Conservation (phyloP, 148 eudicot species). For the Cornus florida region DNA sequence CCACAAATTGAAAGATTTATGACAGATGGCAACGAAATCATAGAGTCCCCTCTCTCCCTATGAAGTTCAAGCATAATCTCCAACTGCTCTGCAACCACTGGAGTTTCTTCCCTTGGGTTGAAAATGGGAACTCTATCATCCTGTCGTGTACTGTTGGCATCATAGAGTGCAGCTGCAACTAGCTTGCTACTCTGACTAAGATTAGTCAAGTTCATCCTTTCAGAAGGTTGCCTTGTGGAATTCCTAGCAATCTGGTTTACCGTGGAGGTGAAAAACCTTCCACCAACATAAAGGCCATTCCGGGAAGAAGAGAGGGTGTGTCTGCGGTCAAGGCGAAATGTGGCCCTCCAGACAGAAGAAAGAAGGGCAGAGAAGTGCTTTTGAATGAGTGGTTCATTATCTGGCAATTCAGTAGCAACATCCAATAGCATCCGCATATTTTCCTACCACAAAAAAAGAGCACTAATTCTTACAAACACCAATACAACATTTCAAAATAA, state of each 20-base stretch:
- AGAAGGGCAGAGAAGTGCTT: conserved; percentile 79
- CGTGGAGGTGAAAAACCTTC: conserved; percentile 39
- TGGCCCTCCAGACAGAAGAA: conserved; percentile 69
- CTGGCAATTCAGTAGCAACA: conserved; percentile 74
- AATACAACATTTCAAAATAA: neutral
- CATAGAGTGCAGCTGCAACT: conserved; percentile 59
- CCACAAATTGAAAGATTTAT: conserved; percentile 55
- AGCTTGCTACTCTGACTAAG: conserved; percentile 47
- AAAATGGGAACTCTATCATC: conserved; percentile 27
- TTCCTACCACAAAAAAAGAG: conserved; percentile 50
- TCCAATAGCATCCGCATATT: conserved; percentile 71
- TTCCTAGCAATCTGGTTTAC: conserved; percentile 34
- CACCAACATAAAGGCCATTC: conserved; percentile 43
- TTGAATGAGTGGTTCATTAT: conserved; percentile 79
- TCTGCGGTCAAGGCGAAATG: conserved; percentile 40
- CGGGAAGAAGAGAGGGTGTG: conserved; percentile 31
- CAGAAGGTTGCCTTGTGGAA: conserved; percentile 24
- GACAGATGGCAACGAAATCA: conserved; percentile 51
- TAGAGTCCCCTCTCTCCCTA: conserved; percentile 27
- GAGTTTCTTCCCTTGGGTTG: conserved; percentile 42
- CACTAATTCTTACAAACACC: neutral
- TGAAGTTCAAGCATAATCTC: conserved; percentile 67
- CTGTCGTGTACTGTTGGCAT: conserved; percentile 28
- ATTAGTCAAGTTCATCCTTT: conserved; percentile 49
- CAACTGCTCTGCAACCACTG: conserved; percentile 45